Evolutionary conservation across 2,329 filamentous ascomycete genomes (phyloP).

Genomic region (Nigrograna mackinnonii): DNA sequence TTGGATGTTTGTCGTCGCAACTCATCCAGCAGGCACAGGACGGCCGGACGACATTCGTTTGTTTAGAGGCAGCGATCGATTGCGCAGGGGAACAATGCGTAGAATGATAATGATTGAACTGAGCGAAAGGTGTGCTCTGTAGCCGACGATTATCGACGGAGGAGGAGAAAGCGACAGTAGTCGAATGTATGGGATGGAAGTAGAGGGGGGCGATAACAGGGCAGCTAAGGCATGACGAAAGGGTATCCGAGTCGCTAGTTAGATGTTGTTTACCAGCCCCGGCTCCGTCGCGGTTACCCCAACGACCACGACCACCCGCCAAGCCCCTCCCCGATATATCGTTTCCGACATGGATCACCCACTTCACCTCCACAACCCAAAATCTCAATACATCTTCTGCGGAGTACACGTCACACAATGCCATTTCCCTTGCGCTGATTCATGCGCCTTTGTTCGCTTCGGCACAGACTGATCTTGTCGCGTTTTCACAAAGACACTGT

Average conservation of each 20-base stretch:
- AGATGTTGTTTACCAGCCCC: background rate
- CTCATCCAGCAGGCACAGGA: conserved; percentile 17
- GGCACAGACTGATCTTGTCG: too few species aligned
- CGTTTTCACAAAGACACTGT: too few species aligned
- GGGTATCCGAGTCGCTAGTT: background rate
- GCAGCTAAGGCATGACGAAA: background rate
- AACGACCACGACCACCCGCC: background rate
- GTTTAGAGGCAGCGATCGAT: conserved; percentile 1
- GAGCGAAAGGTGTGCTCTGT: background rate
- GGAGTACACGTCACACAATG: too few species aligned
- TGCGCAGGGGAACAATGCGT: background rate
- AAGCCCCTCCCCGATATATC: background rate
- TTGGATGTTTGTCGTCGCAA: conserved; percentile 13
- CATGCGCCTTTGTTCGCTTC: too few species aligned
- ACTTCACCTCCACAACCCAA: too few species aligned
- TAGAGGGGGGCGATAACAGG: conserved; percentile 1
- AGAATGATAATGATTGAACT: too few species aligned
- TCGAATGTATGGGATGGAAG: background rate
- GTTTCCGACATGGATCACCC: too few species aligned
- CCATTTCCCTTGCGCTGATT: too few species aligned
- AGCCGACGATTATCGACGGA: background rate
- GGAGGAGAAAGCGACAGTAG: background rate
- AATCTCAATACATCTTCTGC: too few species aligned
- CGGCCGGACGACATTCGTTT: conserved; percentile 19
- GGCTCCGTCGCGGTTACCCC: background rate